Base-by-base conservation (phyloP, 2,329 filamentous ascomycete species). In the Achaetomium macrosporum region DNA sequence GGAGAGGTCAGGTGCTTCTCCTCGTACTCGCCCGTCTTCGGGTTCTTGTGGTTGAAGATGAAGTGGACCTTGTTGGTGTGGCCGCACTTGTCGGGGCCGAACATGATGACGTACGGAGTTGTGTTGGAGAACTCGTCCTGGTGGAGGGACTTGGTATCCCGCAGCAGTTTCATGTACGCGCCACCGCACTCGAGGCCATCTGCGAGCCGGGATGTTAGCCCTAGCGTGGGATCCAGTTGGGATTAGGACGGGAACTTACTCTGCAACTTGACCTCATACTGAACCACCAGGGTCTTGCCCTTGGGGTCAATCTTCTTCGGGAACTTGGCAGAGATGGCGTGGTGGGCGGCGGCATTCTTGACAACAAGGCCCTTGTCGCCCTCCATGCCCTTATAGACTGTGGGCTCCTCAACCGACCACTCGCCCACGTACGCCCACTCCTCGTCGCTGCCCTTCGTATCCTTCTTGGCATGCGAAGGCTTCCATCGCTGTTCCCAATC, bases 21-120 rank as follows among this genome's bases (percentile, higher is more conserved):
- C 82, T 99, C 92, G 68, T 99, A 99, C 75, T 96, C 90, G 77
- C 92, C 92, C 43, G 90, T 96, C 88, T 96, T 96, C 70, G 93
- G 93, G 84, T 97, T 99, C 88, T 97, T 99, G 87, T 99, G 93
- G 76, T 95, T 93, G 84, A 99, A 95, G 73, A 99, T 99, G 78
- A 99, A 96, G 74, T 84, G 81, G 49, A 95, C 88, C 87, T 97
- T 97, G 86, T 99, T 99, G 73, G 90, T 97, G 71, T 90, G 83
- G 73, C 93, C 93, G 72, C 93, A 99, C 86, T 97, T 97, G 80
- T 99, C 93, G 65, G 93, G 93, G 63, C 93, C 93, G 71, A 99
- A 99, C 93, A 99, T 99, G 81, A 99, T 95, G 64, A 99, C 88
- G 70, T 99, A 99, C 45, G 93, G 93, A 41, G 92, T 96, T 57